phyloP scores from a whole-genome alignment of 1,139 yeast species.

The Taphrina betulina region DNA sequence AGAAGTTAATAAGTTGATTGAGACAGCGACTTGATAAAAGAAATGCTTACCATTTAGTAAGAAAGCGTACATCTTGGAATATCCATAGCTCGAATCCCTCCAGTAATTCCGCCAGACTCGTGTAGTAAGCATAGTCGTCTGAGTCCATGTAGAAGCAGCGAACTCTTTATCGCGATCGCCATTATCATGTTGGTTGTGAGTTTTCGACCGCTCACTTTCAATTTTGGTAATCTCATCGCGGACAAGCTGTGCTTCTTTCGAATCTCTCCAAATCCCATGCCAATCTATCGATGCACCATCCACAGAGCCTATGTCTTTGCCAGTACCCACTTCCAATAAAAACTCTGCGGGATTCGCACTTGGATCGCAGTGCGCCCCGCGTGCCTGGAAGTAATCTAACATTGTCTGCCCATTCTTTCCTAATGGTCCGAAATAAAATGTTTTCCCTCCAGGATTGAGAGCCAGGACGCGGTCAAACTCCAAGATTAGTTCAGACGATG shows the following conservation, averaged over 20 bases:
- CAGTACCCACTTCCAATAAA: slow-evolving; percentile 69
- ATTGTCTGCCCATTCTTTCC: slow-evolving; percentile 63
- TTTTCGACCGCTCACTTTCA: slow-evolving; percentile 38
- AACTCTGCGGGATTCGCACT: slow-evolving; percentile 79
- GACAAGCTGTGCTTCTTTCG: slow-evolving; percentile 53
- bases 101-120: slow-evolving; percentile 64
- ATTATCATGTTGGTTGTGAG: slow-evolving; percentile 29
- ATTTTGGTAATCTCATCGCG: slow-evolving; percentile 41
- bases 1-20: no score
- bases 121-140: slow-evolving; percentile 53
- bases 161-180: slow-evolving; percentile 33
- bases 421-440: slow-evolving; percentile 78
- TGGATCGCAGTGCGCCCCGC: slow-evolving; percentile 68
- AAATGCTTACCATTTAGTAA: slow-evolving; percentile 51
- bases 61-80: slow-evolving; percentile 61
- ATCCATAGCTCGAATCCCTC: slow-evolving; percentile 70
- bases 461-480: slow-evolving; percentile 74
- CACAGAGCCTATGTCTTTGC: slow-evolving; percentile 74
- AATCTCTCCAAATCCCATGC: slow-evolving; percentile 63
- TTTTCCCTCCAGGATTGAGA: slow-evolving; percentile 70
- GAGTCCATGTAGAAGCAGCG: slow-evolving; percentile 52
- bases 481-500: slow-evolving; percentile 71
- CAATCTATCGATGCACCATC: slow-evolving; percentile 60
- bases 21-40: no score
- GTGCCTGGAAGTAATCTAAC: slow-evolving; percentile 64